Base-by-base conservation (phyloP, 2,329 filamentous ascomycete species). In the Fusarium sp. region DNA sequence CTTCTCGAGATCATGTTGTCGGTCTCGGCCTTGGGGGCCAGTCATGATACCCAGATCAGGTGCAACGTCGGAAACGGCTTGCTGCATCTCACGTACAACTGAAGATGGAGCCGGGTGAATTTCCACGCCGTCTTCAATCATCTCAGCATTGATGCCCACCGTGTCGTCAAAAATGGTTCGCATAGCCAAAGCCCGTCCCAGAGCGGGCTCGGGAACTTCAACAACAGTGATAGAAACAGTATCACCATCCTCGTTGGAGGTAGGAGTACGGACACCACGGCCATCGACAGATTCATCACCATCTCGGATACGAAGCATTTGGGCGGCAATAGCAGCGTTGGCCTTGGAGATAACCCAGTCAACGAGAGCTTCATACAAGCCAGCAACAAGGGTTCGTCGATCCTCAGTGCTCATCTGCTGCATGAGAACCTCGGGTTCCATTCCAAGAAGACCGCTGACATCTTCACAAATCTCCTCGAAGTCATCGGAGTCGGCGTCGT, bases 51-150 rank as follows among this genome's bases (percentile, higher is more conserved):
- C 93, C 43, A 97, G 84, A 72, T 98, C 93, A 3, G 91, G 89
- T 51, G 90, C 93, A 41, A 90, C 91, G 50, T 93, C 90, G 1
- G 89, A 82, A 7, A 98, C 88, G 3, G 94, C 93, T 60, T 90
- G 90, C 75, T 92, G 89, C 91, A 97, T 97, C 77, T 98, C 94
- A 39, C 92, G 90, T 16, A 95, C 78, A 12, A 98, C 91, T 0
- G 95, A 97, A 61, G 90, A 91, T n/a, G 92, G 92, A 2, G 89
- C 89, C 0, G 90, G 74, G 2, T 86, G 81, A 4, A 97, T 86
- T n/a, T 92, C 87, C 1, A 99, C 88, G 12, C 96, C 96, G 72
- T 99, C 96, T 67, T 95, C 91, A 76, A 95, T 97, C 94, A 99
- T 98, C 82, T 99, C 96, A 1, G 91, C 87, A 74, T 98, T 98